These are phyloP conservation scores for Thielaviopsis ethacetica DNA, from an alignment of 2,329 filamentous ascomycete genomes.

Conservation along the genomic window DNA sequence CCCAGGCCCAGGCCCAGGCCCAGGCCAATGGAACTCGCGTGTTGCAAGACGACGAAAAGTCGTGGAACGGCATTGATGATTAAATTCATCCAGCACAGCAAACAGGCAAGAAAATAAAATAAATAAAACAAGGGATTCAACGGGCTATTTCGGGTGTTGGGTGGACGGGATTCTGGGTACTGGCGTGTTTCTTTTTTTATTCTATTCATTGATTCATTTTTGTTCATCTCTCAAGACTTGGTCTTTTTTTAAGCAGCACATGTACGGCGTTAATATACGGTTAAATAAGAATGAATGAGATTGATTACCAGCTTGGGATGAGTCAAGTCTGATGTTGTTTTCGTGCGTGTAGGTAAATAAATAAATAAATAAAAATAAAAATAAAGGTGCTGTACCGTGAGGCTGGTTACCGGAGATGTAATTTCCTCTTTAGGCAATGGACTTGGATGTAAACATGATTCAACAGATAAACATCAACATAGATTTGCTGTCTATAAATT, in stretches of 20 bases:
- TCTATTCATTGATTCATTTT: background rate
- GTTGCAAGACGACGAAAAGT: slow-evolving; percentile 23
- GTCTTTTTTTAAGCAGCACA: background rate
- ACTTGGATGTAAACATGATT: background rate
- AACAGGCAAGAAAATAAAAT: background rate
- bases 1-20: slow-evolving; percentile 13
- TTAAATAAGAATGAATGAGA: background rate
- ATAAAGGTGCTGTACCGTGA: background rate
- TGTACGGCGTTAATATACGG: background rate
- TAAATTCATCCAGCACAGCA: slow-evolving; percentile 12
- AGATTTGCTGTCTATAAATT: background rate
- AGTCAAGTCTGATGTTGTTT: background rate
- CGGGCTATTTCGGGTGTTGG: background rate
- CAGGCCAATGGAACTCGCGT: slow-evolving; percentile 7
- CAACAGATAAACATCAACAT: background rate
- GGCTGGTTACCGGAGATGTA: background rate
- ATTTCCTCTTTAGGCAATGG: background rate
- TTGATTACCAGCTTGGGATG: background rate
- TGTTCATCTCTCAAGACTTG: background rate
- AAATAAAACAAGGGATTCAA: background rate
- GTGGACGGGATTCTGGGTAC: background rate
- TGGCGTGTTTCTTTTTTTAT: background rate
- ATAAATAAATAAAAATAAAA: background rate
- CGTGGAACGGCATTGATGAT: slow-evolving; percentile 27
- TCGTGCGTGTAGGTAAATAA: background rate